Conservation (phyloP, 2,329 filamentous ascomycete species). For the Fusarium avenaceum region DNA sequence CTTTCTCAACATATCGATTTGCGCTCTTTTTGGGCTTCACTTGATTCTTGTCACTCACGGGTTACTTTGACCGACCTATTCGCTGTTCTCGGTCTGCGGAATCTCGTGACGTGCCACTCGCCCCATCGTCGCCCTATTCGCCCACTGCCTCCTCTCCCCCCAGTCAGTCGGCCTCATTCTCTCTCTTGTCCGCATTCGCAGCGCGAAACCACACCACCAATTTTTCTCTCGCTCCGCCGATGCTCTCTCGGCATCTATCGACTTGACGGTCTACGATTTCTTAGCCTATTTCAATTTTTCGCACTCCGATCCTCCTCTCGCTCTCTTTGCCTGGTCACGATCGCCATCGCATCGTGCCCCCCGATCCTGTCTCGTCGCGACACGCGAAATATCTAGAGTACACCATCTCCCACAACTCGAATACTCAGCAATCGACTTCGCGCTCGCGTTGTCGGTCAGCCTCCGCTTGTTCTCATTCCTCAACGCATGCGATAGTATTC, state of each 20-base stretch:
- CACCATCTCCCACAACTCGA: slow-evolving; percentile 30
- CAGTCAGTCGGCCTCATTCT: slow-evolving; percentile 33
- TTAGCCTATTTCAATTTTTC: slow-evolving; percentile 21
- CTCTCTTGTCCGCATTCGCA: slow-evolving; percentile 45
- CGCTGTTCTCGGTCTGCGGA: slow-evolving; percentile 38
- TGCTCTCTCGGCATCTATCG: slow-evolving; percentile 45
- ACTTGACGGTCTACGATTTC: slow-evolving; percentile 35
- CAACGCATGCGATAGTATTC: slow-evolving; percentile 60
- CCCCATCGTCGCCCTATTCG: slow-evolving; percentile 49
- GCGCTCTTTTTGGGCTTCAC: slow-evolving; percentile 42
- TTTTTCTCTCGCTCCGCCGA: slow-evolving; percentile 42
- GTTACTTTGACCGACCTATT: slow-evolving; percentile 34
- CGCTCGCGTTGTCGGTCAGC: slow-evolving; percentile 33
- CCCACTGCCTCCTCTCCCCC: slow-evolving; percentile 38
- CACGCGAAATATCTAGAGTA: slow-evolving; percentile 48
- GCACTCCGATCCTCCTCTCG: slow-evolving; percentile 24
- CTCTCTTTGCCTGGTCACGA: slow-evolving; percentile 27
- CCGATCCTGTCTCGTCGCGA: slow-evolving; percentile 47
- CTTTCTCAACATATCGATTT: slow-evolving; percentile 37
- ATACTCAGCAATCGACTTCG: slow-evolving; percentile 37
- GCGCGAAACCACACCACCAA: slow-evolving; percentile 49
- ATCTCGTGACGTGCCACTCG: slow-evolving; percentile 49
- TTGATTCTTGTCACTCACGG: slow-evolving; percentile 34
- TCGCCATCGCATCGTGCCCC: slow-evolving; percentile 43
- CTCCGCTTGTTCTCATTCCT: slow-evolving; percentile 25